Conservation (phyloP, 83 land plant genomes). For the Thuja plicata region DNA sequence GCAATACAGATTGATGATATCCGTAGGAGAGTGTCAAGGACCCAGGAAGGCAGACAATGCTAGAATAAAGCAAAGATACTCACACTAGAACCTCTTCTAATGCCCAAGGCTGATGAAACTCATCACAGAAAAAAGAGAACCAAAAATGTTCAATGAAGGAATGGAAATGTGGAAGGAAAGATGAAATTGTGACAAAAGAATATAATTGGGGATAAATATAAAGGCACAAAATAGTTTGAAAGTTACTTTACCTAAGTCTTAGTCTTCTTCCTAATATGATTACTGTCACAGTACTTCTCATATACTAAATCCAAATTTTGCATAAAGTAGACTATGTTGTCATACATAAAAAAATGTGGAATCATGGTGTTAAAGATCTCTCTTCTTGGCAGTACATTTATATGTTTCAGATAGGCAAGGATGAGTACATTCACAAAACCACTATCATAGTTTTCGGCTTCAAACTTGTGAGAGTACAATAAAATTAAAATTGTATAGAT, state of each 20-base stretch:
- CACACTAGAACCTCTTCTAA: neutral
- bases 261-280: neutral
- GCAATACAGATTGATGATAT: neutral
- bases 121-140: neutral
- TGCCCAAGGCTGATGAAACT: neutral
- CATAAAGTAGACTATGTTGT: neutral
- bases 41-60: neutral
- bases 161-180: neutral
- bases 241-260: neutral
- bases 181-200: neutral
- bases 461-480: too few species aligned
- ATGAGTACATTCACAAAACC: too few species aligned
- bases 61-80: neutral
- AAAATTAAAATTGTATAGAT: too few species aligned
- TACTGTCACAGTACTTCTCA: neutral
- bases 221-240: neutral
- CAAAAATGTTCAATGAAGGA: neutral
- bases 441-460: too few species aligned
- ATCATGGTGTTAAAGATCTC: neutral
- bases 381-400: too few species aligned
- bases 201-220: neutral
- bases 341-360: neutral
- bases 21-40: neutral
- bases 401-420: too few species aligned
- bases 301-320: neutral